Percentiles rank a stretch among this genome's conserved stretches.
These are phyloP conservation scores for Carpinus viminea DNA, from an alignment of 306 rosid species.

Conservation along the genomic window DNA sequence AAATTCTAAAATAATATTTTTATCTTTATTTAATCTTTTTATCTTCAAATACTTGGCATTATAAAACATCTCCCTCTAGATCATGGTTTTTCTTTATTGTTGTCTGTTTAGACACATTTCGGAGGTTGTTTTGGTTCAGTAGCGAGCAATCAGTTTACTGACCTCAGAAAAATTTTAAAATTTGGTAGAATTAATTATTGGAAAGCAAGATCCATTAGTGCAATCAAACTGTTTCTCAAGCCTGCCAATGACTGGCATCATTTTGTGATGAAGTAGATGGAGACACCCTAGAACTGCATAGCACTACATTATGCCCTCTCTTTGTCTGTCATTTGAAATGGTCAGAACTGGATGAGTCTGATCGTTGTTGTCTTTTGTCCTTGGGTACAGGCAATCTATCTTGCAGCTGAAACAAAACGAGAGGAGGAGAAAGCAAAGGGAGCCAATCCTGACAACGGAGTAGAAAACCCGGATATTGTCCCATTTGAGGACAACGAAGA, in stretches of 20 bases:
- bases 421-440: slow-evolving; percentile 99
- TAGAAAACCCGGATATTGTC: slow-evolving; percentile 93
- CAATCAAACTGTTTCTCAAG: background rate
- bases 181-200: background rate
- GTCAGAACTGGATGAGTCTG: slow-evolving; percentile 20
- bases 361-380: slow-evolving; percentile 6
- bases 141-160: background rate
- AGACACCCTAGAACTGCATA: slow-evolving; percentile 10
- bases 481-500: slow-evolving; percentile 99
- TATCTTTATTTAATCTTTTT: background rate
- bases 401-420: slow-evolving; percentile 91
- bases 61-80: background rate
- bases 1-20: background rate
- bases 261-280: slow-evolving; percentile 17
- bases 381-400: slow-evolving; percentile 67
- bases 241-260: background rate
- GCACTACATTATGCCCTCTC: background rate
- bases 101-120: background rate
- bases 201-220: background rate
- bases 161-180: background rate
- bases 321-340: background rate
- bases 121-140: background rate
- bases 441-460: slow-evolving; percentile 80
- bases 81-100: background rate
- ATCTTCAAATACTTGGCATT: background rate